Conservation (phyloP, 116 monocot species). For the Dioscorea cayenensis region DNA sequence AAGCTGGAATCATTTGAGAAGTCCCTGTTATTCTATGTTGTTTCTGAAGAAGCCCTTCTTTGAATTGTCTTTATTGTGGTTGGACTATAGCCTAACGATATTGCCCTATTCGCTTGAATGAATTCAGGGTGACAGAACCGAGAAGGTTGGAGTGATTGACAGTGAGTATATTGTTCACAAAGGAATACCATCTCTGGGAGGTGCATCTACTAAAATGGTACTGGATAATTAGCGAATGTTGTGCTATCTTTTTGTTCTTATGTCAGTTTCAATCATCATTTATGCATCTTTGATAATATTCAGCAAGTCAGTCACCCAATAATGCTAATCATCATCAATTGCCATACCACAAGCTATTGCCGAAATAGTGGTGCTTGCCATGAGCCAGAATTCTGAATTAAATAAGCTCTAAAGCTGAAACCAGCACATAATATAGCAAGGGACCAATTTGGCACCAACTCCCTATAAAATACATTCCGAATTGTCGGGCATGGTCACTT, state of each 20-base stretch:
- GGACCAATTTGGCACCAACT: background rate
- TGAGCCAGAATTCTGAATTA: background rate
- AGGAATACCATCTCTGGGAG: conserved; percentile 87
- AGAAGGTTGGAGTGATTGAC: conserved; percentile 84
- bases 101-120: background rate
- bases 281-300: too few relatives aligned
- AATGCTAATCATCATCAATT: background rate
- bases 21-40: too few relatives aligned
- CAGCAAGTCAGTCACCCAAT: background rate
- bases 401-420: background rate
- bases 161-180: conserved; percentile 77
- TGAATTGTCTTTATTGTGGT: background rate
- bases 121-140: conserved; percentile 86
- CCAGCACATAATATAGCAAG: background rate
- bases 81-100: background rate
- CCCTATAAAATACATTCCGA: background rate
- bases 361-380: background rate
- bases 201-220: conserved; percentile 53
- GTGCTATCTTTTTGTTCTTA: background rate
- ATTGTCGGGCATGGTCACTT: background rate
- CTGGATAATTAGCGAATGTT: background rate
- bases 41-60: too few relatives aligned
- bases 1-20: too few relatives aligned
- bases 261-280: too few relatives aligned
- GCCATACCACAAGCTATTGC: background rate